Evolutionary conservation across 1,139 yeast genomes (phyloP), one percentile per base, ranked within the genome.

Genomic region (Yamadazyma blattariae): DNA sequence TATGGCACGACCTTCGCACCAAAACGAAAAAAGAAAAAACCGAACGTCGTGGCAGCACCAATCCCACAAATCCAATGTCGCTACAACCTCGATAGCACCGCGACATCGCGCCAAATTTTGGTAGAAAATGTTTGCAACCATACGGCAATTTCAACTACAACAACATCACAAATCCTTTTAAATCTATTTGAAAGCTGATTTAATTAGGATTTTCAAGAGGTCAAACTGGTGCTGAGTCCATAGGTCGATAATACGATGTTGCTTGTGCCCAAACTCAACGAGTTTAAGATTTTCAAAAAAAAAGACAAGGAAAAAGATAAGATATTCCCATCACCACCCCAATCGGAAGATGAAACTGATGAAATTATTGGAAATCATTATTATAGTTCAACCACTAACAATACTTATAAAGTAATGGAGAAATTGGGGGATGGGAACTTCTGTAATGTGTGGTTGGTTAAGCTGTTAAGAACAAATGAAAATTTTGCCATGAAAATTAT

Each of bases 341-440:
- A 15, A 16, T 23, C 25, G 11, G 25, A 30, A 20, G 16, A 15
- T 27, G 29, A 32, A n/a, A 17, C 20, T 3, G 21, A 24, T 9
- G 17, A 21, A 12, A 10, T 7, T 2, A 21, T 19, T 15, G 36
- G 36, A 6, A 23, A 33, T 14, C 24, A 50, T 25, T 68, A 65
- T 46, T 57, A 57, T 37, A 59, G 66, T 27, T 47, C 49, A 32
- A 57, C 55, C 34, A 46, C 55, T 2, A 44, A 50, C 23, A 38
- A 47, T 8, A 52, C 51, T 29, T 68, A 68, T 47, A 57, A 66
- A 2, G 49, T 66, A 19, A 54, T 66, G 13, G 50, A 70, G 15
- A 67, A 67, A 44, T 51, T 68, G 12, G 96, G 96, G 7, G 86
- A 95, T 95, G 96, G 96, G 30, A 95, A 87, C 56, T 87, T 87